Base-by-base conservation (phyloP, 2,329 filamentous ascomycete genomes). In the Penicillium sp. region DNA sequence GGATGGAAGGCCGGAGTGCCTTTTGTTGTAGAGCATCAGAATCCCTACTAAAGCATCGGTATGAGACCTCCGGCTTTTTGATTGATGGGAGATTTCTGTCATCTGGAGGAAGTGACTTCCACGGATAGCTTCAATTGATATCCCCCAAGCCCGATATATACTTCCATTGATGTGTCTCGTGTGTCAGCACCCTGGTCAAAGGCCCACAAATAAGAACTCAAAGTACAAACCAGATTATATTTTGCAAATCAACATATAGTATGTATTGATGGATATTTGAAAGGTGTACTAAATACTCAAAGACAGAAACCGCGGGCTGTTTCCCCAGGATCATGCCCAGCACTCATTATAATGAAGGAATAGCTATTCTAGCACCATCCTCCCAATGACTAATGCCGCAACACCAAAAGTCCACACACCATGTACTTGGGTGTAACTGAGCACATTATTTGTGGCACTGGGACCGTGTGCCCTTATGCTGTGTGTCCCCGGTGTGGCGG, bases 381-480 rank as follows among this genome's bases (percentile, higher is more conserved):
- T 21, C 1, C 23, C 10, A 6, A 2, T 15, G 27, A 40, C n/a
- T 6, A 15, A n/a, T 9, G 9, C 29, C 21, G 9, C 1, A 35
- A 45, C 6, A 19, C 19, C 2, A 3, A 35, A 13, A 38, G 1
- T 3, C 12, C 12, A 19, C 12, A 13, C 17, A 50, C 15, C 2
- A 45, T 12, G 12, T 33, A 33, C n/a, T 12, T 33, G 8, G 23
- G n/a, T 43, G 6, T 2, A 43, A 23, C n/a, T 7, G n/a, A 29
- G 9, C 23, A 45, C 17, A 38, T 13, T 23, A 27, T 17, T 33
- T 56, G 54, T 56, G 40, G 23, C 29, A 56, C 54, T 9, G 10
- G 46, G 27, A 42, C 49, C 42, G 42, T 35, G 48, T 56, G 41
- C 46, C 21, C 10, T 33, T n/a, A 33, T 53, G 33, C 54, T 40